Percentiles rank a stretch among this genome's conserved stretches.
These are phyloP conservation scores for Lonicera japonica DNA, from an alignment of 129 eudicot genomes.

Conservation along the genomic window DNA sequence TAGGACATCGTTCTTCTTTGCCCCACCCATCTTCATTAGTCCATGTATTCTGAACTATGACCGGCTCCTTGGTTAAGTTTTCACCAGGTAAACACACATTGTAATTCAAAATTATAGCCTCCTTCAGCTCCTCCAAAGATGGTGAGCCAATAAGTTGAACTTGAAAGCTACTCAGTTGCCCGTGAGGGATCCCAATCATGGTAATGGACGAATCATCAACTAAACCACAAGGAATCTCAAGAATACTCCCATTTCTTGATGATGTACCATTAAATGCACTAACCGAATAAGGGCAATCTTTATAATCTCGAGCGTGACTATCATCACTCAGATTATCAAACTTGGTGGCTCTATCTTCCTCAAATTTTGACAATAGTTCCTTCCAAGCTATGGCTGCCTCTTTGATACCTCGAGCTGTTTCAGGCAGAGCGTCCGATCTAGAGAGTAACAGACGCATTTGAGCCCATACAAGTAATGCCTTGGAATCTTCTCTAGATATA, in stretches of 20 bases:
- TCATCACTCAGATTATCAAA: neutral
- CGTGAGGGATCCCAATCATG: slow-evolving; percentile 65
- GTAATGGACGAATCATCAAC: slow-evolving; percentile 85
- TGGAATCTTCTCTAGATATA: slow-evolving; percentile 40
- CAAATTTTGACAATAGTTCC: slow-evolving; percentile 39
- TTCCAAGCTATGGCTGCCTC: slow-evolving; percentile 72
- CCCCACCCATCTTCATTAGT: slow-evolving; percentile 79
- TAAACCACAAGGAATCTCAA: slow-evolving; percentile 84
- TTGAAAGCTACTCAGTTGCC: slow-evolving; percentile 47
- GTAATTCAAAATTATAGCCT: slow-evolving; percentile 64
- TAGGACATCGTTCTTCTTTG: slow-evolving; percentile 73
- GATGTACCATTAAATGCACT: slow-evolving; percentile 24
- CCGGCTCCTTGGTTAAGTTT: slow-evolving; percentile 77
- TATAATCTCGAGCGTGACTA: slow-evolving; percentile 11
- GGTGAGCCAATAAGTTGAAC: slow-evolving; percentile 59
- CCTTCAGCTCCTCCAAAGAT: slow-evolving; percentile 34
- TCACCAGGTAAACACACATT: slow-evolving; percentile 60
- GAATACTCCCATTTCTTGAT: slow-evolving; percentile 25
- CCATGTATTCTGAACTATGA: slow-evolving; percentile 80
- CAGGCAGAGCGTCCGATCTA: slow-evolving; percentile 80
- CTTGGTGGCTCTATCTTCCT: slow-evolving; percentile 28
- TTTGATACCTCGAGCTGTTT: slow-evolving; percentile 71
- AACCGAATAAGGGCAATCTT: slow-evolving; percentile 57
- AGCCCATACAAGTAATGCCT: slow-evolving; percentile 55
- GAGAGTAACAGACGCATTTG: slow-evolving; percentile 60